Conservation (phyloP, 2,329 filamentous ascomycete genomes). For the Myriosclerotinia duriaeana region DNA sequence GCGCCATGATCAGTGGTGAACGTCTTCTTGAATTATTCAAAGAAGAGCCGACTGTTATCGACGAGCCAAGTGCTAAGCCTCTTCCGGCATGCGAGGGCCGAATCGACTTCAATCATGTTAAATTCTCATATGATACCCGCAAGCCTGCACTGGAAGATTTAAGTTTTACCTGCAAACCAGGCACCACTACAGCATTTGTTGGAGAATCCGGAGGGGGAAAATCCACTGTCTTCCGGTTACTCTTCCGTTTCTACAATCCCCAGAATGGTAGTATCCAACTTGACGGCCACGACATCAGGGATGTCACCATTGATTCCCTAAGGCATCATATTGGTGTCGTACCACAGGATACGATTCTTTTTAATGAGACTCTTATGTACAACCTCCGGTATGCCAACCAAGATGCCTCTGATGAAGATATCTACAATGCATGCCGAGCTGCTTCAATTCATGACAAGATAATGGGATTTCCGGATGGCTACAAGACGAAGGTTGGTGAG, state of each 20-base stretch:
- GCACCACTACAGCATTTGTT: slow-evolving; percentile 92
- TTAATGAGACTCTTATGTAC: slow-evolving; percentile 94
- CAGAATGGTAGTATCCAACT: slow-evolving; percentile 77
- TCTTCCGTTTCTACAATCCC: slow-evolving; percentile 95
- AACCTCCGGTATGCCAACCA: slow-evolving; percentile 90
- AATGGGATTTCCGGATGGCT: slow-evolving; percentile 81
- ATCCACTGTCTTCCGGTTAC: slow-evolving; percentile 90
- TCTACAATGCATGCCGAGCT: slow-evolving; percentile 77
- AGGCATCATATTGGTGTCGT: slow-evolving; percentile 91
- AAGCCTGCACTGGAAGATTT: slow-evolving; percentile 82
- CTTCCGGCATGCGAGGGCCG: slow-evolving; percentile 73
- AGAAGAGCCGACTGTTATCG: slow-evolving; percentile 87
- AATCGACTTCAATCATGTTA: slow-evolving; percentile 83
- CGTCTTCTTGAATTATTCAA: slow-evolving; percentile 94
- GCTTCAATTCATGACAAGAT: slow-evolving; percentile 94
- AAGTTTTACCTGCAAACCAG: slow-evolving; percentile 80
- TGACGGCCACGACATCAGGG: slow-evolving; percentile 79
- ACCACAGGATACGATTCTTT: slow-evolving; percentile 91
- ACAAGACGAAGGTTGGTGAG: slow-evolving; percentile 87
- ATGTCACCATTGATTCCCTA: slow-evolving; percentile 90
- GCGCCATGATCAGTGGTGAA: slow-evolving; percentile 96
- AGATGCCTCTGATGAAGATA: slow-evolving; percentile 74
- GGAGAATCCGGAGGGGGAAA: slow-evolving; percentile 97
- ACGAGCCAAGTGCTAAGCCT: slow-evolving; percentile 63
- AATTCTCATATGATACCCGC: slow-evolving; percentile 85